Percentiles rank a stretch among this genome's conserved stretches.
Evolutionary conservation across 192 early-diverging fungal genomes (phyloP).

Genomic region (Obelidium mucronatum): DNA sequence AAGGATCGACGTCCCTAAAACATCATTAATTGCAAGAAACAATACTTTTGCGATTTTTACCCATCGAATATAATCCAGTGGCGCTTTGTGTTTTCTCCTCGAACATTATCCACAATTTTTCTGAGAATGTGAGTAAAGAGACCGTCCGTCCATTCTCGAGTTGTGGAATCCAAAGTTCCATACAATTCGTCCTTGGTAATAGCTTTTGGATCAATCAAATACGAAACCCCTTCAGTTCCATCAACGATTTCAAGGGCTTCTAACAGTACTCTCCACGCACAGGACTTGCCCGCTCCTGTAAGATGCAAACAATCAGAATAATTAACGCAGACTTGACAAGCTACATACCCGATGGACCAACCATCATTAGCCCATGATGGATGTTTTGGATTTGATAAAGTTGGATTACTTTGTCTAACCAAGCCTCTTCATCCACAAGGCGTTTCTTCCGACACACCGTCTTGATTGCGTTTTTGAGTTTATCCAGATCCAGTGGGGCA

Average conservation of each 20-base stretch:
- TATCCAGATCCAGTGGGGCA: slow-evolving; percentile 76
- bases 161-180: slow-evolving; percentile 95
- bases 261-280: slow-evolving; percentile 93
- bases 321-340: not conserved
- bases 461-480: slow-evolving; percentile 76
- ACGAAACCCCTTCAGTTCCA: slow-evolving; percentile 86
- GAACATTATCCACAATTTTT: slow-evolving; percentile 97
- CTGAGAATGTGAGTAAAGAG: slow-evolving; percentile 97
- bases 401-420: slow-evolving; percentile 98
- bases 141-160: slow-evolving; percentile 99
- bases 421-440: slow-evolving; percentile 78
- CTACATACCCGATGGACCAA: slow-evolving; percentile 73
- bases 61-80: slow-evolving; percentile 99
- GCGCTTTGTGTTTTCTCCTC: slow-evolving; percentile 90
- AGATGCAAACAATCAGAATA: not conserved
- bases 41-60: too few species aligned
- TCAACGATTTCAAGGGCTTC: slow-evolving; percentile 89
- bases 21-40: not conserved
- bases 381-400: slow-evolving; percentile 98
- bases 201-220: slow-evolving; percentile 98
- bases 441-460: slow-evolving; percentile 78
- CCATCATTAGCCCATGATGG: slow-evolving; percentile 99
- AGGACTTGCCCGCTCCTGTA: slow-evolving; percentile 92
- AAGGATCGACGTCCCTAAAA: slow-evolving; percentile 72
- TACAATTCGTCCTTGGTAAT: slow-evolving; percentile 97